Base-by-base conservation (phyloP, 176 grass and related monocot genomes). In the Aechmea fasciata region DNA sequence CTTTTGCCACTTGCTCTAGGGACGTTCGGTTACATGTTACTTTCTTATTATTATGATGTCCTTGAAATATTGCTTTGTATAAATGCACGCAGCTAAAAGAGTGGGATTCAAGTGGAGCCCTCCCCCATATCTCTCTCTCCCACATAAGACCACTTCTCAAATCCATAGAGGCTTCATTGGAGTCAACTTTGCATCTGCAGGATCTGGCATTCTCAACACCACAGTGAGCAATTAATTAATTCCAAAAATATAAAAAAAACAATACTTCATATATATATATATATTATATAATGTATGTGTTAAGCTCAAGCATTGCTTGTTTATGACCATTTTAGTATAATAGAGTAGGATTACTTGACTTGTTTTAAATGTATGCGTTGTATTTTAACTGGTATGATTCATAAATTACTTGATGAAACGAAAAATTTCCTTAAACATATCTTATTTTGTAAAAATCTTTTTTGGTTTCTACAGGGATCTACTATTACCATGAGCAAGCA, bases 121-220 rank as follows among this genome's bases (percentile, higher is more conserved):
- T 9, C 87, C 81, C 10, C 62, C 91, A 0, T 95, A 90, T 83
- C 78, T 87, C 2, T 86, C 72, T 47, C 69, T 95, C 19, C 24
- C 69, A 53, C 63, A 72, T 20, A 77, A 41, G 3, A 84, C 11
- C 51, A 79, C 63, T 18, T 49, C 33, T 70, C 67, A 51, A 75
- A 78, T 83, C 50, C 22, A 84, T 3, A 78, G 50, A 77, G 91
- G 91, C 24, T 25, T 82, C 1, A 82, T 72, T 71, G 79, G 79
- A 65, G 81, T 73, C 13, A 96, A 75, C 80, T 96, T 90, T 75
- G 87, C 87, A 23, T 87, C 91, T 23, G 91, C 69, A 82, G 84
- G 83, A 59, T 87, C 91, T 3, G 84, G 91, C 69, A 63, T 96
- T 87, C 91, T 90, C 29, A 87, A 96, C 66, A 75, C 91, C 20